Evolutionary conservation across 2,329 filamentous ascomycete species (phyloP).

Genomic region (Colletotrichum caudatum): DNA sequence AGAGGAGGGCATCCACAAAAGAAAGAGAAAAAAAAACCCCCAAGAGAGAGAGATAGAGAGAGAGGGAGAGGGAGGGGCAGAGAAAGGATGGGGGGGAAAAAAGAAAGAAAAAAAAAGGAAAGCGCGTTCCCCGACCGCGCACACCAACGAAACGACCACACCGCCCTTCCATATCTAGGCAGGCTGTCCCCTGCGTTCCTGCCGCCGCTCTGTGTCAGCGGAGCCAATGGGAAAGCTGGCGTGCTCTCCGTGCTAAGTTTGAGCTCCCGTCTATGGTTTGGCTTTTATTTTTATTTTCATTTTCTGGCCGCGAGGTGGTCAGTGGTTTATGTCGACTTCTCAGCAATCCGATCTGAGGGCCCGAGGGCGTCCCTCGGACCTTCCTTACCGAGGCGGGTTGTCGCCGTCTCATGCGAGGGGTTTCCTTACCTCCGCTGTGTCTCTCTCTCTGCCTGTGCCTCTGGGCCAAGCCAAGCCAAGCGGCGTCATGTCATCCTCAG

Average conservation of each 20-base stretch:
- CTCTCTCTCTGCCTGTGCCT: not conserved
- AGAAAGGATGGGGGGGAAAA: not conserved
- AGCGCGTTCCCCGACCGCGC: slow-evolving; percentile 6
- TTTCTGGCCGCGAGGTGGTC: too few species aligned
- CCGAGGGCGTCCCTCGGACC: not conserved
- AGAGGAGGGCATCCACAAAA: not conserved
- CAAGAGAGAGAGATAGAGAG: too few species aligned
- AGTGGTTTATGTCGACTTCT: not conserved
- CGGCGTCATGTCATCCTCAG: not conserved
- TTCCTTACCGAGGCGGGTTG: not conserved
- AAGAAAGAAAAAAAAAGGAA: slow-evolving; percentile 1
- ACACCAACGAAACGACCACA: not conserved
- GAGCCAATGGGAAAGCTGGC: slow-evolving; percentile 20
- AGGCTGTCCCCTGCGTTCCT: slow-evolving; percentile 39
- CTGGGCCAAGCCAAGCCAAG: not conserved
- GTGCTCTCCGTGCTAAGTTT: slow-evolving; percentile 24
- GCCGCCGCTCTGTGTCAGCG: slow-evolving; percentile 8
- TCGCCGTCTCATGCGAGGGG: not conserved
- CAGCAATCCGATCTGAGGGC: not conserved
- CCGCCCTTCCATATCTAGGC: slow-evolving; percentile 40
- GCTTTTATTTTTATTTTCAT: not conserved
- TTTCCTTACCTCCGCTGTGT: not conserved
- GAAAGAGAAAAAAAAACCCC: not conserved
- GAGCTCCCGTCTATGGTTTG: slow-evolving; percentile 18
- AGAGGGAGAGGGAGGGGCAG: not conserved